phyloP scores from a whole-genome alignment of 2,329 filamentous ascomycete species.

The Davidsoniella neocaledoniae region DNA sequence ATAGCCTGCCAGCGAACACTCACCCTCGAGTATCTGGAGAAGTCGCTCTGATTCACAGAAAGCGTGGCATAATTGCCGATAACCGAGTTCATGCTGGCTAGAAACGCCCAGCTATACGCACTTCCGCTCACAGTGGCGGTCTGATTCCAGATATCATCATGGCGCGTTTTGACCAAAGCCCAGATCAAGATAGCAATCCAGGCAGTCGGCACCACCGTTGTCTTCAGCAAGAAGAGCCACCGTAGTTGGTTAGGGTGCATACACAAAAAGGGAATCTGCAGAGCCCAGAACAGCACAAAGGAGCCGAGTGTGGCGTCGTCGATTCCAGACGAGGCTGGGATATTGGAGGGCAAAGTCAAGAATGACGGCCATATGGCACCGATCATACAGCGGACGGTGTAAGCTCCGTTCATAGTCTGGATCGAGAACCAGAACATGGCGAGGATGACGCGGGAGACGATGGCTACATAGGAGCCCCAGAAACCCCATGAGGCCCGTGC shows the following conservation, averaged over 20 bases:
- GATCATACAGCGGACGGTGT: constrained; percentile 15
- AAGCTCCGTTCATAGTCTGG: constrained; percentile 20
- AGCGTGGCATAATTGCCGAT: constrained; percentile 32
- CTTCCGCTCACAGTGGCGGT: constrained; percentile 20
- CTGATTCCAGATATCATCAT: constrained; percentile 15
- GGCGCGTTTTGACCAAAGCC: constrained; percentile 16
- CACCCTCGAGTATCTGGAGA: constrained; percentile 17
- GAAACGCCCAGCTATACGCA: constrained; percentile 26
- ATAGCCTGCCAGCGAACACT: constrained; percentile 8
- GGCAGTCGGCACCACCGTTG: constrained; percentile 16
- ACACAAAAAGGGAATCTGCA: constrained; percentile 27
- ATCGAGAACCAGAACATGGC: constrained; percentile 21
- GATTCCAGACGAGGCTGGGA: constrained; percentile 20
- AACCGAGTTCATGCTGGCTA: constrained; percentile 28
- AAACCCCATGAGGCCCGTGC: constrained; percentile 24
- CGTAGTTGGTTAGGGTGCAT: constrained; percentile 27
- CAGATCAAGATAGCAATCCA: constrained; percentile 22
- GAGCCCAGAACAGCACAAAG: constrained; percentile 30
- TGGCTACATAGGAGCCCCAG: constrained; percentile 26
- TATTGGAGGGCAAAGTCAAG: constrained; percentile 21
- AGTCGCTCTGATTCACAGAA: constrained; percentile 32
- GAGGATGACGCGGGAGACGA: constrained; percentile 21
- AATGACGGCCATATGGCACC: constrained; percentile 27
- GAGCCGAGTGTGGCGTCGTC: constrained; percentile 24
- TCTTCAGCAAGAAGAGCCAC: constrained; percentile 25